A percentile compares a stretch with the other conserved stretches of the same genome.
Conservation (phyloP, 208 protist species). For the Acanthamoeba culbertsoni region DNA sequence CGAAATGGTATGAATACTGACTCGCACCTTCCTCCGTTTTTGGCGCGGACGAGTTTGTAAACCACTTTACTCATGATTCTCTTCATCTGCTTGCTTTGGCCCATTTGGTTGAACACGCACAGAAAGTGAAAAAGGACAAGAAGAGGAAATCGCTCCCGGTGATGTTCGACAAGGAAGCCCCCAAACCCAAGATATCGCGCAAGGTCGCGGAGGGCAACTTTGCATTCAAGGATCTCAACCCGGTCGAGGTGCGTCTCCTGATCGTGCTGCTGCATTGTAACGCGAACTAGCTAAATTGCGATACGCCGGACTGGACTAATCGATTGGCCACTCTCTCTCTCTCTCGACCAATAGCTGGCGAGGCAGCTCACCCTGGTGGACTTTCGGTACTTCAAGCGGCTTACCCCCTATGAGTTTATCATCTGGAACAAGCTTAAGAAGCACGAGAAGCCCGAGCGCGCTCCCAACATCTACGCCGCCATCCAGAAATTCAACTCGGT, state of each 20-base stretch:
- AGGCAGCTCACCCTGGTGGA: constrained; percentile 31
- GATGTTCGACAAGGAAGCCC: constrained; percentile 2
- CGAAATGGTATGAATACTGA: neutral
- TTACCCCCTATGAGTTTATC: constrained; percentile 37
- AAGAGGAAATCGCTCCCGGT: neutral
- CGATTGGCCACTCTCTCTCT: too few relatives aligned
- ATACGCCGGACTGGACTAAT: too few relatives aligned
- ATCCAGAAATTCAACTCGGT: constrained; percentile 27
- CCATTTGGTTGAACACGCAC: neutral
- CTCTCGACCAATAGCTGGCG: too few relatives aligned
- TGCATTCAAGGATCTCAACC: constrained; percentile 5
- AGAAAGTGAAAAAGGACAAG: constrained; percentile 41
- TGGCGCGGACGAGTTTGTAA: neutral
- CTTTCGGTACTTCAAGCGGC: neutral
- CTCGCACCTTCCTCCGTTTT: neutral
- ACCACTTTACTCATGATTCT: neutral
- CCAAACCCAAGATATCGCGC: constrained; percentile 24
- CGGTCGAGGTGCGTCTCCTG: neutral
- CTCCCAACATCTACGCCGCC: neutral
- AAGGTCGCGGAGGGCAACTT: constrained; percentile 14
- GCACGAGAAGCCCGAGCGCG: neutral
- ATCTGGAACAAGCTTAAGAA: constrained; percentile 54
- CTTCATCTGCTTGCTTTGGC: too few relatives aligned
- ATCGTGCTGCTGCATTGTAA: neutral
- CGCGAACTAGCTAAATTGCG: neutral